These are phyloP conservation scores for Wickerhamomyces mucosus DNA, from an alignment of 805 yeast species.

Conservation along the genomic window DNA sequence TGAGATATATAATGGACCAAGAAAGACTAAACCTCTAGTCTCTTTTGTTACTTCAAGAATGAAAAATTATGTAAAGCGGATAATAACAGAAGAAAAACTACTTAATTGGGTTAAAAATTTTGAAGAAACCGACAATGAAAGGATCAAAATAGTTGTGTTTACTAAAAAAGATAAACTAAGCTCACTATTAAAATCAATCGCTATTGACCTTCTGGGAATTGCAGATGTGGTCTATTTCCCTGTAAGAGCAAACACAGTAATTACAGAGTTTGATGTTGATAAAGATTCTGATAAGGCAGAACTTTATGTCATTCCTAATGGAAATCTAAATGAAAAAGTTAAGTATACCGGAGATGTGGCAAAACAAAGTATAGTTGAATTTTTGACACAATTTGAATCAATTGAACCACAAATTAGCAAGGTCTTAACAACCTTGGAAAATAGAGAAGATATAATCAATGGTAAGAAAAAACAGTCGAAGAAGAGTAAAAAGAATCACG, in stretches of 20 bases:
- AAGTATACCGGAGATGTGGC: conserved; percentile 23
- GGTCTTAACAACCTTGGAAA: conserved; percentile 5
- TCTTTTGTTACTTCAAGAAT: conserved; percentile 47
- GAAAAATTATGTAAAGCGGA: conserved; percentile 54
- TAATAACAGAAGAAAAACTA: conserved; percentile 27
- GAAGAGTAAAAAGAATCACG: neutral
- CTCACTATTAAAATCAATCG: conserved; percentile 53
- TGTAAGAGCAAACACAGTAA: conserved; percentile 17
- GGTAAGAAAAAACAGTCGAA: conserved; percentile 15
- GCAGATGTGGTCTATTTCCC: conserved; percentile 39
- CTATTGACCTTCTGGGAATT: conserved; percentile 53
- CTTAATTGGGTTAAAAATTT: conserved; percentile 14
- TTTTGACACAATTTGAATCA: conserved; percentile 20
- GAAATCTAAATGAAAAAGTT: conserved; percentile 10
- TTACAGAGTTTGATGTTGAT: conserved; percentile 10
- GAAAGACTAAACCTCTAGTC: conserved; percentile 45
- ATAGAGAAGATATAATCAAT: conserved; percentile 14
- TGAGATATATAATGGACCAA: conserved; percentile 53
- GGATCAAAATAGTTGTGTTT: conserved; percentile 40
- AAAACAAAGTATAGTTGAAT: conserved; percentile 24
- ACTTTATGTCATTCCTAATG: conserved; percentile 6
- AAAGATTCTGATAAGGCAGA: conserved; percentile 7
- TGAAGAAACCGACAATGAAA: conserved; percentile 3
- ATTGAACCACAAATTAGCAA: conserved; percentile 24
- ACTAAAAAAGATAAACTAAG: conserved; percentile 40